Evolutionary conservation across 257 asterid genomes (phyloP).

Genomic region (Solanum piurae): DNA sequence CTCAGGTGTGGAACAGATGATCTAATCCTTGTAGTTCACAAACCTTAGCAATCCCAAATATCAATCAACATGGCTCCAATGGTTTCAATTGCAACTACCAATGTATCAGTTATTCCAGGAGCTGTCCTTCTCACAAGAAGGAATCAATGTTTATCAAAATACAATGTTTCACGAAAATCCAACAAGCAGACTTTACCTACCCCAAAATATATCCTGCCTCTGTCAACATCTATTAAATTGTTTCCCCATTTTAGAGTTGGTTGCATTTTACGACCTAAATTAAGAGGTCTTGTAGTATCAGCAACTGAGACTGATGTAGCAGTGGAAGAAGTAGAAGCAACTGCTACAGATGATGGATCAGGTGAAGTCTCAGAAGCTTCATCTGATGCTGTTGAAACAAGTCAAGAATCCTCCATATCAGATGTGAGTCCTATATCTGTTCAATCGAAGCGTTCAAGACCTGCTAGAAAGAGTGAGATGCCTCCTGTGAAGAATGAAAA

Average conservation of each 20-base stretch:
- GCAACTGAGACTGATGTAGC: slow-evolving; percentile 73
- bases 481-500: slow-evolving; percentile 80
- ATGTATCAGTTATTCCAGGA: slow-evolving; percentile 31
- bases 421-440: slow-evolving; percentile 17
- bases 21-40: slow-evolving; percentile 13
- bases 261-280: slow-evolving; percentile 28
- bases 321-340: slow-evolving; percentile 46
- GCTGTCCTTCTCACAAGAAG: slow-evolving; percentile 24
- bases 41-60: slow-evolving; percentile 6
- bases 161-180: slow-evolving; percentile 29
- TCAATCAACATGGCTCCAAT: slow-evolving; percentile 46
- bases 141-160: slow-evolving; percentile 29
- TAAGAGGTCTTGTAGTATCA: slow-evolving; percentile 21
- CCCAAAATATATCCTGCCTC: slow-evolving; percentile 43
- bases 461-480: slow-evolving; percentile 78
- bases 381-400: slow-evolving; percentile 21
- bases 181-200: slow-evolving; percentile 33
- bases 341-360: slow-evolving; percentile 18
- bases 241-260: slow-evolving; percentile 69
- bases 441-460: slow-evolving; percentile 44
- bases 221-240: slow-evolving; percentile 64
- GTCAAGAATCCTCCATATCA: slow-evolving; percentile 30
- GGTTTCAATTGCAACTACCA: slow-evolving; percentile 35
- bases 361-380: slow-evolving; percentile 23
- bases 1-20: slow-evolving; percentile 35